Evolutionary conservation across 257 asterid genomes (phyloP), one percentile per base, ranked within the genome.

Genomic region (Ajuga chamaepitys): DNA sequence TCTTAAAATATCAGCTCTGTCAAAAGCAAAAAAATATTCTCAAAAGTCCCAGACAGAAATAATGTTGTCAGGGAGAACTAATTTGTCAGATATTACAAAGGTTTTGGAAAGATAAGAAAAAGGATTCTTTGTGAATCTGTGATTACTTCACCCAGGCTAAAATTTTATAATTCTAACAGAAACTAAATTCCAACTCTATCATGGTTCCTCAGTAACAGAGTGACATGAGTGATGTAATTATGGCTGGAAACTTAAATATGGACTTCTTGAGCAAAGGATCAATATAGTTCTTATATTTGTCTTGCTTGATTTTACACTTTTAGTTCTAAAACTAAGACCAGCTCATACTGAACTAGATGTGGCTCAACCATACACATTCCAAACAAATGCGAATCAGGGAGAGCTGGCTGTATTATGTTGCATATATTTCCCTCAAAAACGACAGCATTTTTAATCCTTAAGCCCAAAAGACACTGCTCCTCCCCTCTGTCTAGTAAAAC

Each of bases 1-100:
- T 80, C 99, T 83, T 68, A 93, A 76, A 64, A 89, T 87, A 77
- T 93, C 99, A 74, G 96, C 85, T 70, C 98, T 93, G 98, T 65
- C 52, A 61, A 73, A 72, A 73, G 58, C 74, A 63, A 64, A 60
- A n/a, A 62, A 71, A 77, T 48, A 60, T 50, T 64, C 42, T 58
- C 52, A 71, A 38, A 32, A 24, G 5, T 30, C n/a, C n/a, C 50
- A 4, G 13, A 14, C 25, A 45, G 11, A 22, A 45, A 44, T 41
- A 62, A 44, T n/a, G 59, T 26, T 16, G 30, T 14, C 37, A 32
- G 21, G 54, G 35, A 37, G 67, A 57, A 58, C 47, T 24, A n/a
- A 9, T 66, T 58, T 59, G 26, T 58, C 9, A 44, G 51, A 25
- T 28, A 66, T 5, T 58, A 34, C 53, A 60, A 41, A 17, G 2